Percentiles rank a stretch among this genome's conserved stretches.
Evolutionary conservation across 768 basidiomycete genomes (phyloP).

Genomic region (Lactifluus hygrophoroides): DNA sequence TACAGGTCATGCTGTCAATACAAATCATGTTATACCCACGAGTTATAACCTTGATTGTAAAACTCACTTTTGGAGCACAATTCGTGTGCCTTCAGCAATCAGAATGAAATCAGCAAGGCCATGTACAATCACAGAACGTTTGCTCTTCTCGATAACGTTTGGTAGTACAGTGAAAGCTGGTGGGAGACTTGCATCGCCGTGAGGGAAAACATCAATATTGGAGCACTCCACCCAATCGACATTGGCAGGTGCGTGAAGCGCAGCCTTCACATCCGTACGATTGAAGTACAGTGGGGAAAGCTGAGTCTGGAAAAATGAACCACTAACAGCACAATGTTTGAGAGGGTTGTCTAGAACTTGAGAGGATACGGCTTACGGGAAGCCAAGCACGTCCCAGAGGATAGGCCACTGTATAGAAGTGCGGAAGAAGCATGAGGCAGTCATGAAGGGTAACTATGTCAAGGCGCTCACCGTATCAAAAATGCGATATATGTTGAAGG

Average conservation of each 20-base stretch:
- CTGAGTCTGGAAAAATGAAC: conserved; percentile 47
- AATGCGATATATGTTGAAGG: conserved; percentile 70
- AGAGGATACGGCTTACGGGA: conserved; percentile 42
- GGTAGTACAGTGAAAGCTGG: conserved; percentile 56
- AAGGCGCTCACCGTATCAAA: conserved; percentile 47
- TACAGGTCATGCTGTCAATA: conserved; percentile 14
- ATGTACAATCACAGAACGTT: conserved; percentile 59
- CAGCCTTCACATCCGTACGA: conserved; percentile 54
- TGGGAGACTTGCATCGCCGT: conserved; percentile 52
- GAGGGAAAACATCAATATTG: conserved; percentile 48
- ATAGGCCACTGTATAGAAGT: conserved; percentile 39
- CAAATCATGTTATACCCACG: neutral
- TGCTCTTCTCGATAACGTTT: conserved; percentile 67
- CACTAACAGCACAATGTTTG: conserved; percentile 28
- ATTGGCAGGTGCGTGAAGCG: conserved; percentile 59
- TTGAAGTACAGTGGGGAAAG: conserved; percentile 61
- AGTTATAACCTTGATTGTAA: neutral
- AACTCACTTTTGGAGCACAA: conserved; percentile 32
- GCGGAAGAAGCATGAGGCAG: conserved; percentile 2
- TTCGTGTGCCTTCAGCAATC: conserved; percentile 53
- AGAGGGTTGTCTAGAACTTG: neutral
- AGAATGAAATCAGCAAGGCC: conserved; percentile 66
- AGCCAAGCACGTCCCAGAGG: conserved; percentile 76
- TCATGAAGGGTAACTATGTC: neutral
- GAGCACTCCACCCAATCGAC: conserved; percentile 61